A percentile compares a stretch with the other conserved stretches of the same genome.
phyloP scores from a whole-genome alignment of 495 filamentous ascomycete species.

The Neurospora sp. region DNA sequence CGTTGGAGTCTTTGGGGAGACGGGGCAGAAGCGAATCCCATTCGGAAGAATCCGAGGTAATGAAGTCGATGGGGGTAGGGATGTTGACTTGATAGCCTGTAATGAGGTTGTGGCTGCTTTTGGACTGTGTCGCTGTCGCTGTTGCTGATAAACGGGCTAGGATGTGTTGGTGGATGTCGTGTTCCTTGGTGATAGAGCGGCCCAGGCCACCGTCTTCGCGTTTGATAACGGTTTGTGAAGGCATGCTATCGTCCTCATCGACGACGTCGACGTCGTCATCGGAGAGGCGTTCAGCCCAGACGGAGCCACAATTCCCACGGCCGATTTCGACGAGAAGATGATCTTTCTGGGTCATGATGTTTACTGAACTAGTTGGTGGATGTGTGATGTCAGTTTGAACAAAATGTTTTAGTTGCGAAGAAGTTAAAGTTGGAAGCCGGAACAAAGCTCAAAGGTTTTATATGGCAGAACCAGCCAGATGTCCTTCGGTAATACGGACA shows the following conservation, averaged over 20 bases:
- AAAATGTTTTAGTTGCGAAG: background rate
- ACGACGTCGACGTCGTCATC: background rate
- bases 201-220: slow-evolving; percentile 2
- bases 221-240: slow-evolving; percentile 7
- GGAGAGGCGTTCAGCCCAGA: slow-evolving; percentile 1
- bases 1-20: too few relatives aligned
- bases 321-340: background rate
- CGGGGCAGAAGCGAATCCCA: slow-evolving; percentile 10
- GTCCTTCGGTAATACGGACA: too few relatives aligned
- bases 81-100: slow-evolving; percentile 8
- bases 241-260: too few relatives aligned
- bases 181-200: slow-evolving; percentile 6
- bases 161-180: slow-evolving; percentile 7
- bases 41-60: background rate
- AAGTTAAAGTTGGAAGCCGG: background rate
- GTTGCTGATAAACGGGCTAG: background rate
- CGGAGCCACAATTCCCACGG: slow-evolving; percentile 6
- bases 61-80: background rate
- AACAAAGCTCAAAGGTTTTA: too few relatives aligned
- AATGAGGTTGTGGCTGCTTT: background rate
- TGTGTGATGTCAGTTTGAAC: background rate
- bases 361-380: background rate
- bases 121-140: background rate
- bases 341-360: background rate
- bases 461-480: too few relatives aligned